Percentiles rank a stretch among this genome's conserved stretches.
Conservation (phyloP, 805 yeast genomes). For the Barnettozyma vustinii region DNA sequence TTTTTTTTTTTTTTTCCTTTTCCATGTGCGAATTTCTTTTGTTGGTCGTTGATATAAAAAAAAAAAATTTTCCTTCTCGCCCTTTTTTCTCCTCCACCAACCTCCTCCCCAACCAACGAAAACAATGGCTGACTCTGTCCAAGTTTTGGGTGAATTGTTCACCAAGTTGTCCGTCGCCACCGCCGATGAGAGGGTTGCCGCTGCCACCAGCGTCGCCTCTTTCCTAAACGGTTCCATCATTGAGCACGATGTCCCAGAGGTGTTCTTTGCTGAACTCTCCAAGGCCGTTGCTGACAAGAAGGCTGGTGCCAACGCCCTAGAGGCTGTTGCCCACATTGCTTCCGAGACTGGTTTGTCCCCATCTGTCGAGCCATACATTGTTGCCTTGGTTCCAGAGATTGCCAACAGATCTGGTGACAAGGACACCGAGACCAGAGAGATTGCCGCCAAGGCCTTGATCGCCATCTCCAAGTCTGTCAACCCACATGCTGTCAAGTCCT, state of each 20-base stretch:
- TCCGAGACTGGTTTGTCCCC: conserved; percentile 73
- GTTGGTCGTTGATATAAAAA: conserved; percentile 11
- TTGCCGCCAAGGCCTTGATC: conserved; percentile 70
- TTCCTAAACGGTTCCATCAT: conserved; percentile 95
- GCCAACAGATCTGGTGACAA: conserved; percentile 87
- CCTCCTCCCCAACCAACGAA: neutral
- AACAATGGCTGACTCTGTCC: conserved; percentile 41
- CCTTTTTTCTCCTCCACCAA: conserved; percentile 3
- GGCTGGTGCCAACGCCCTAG: conserved; percentile 74
- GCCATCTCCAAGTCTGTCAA: conserved; percentile 80
- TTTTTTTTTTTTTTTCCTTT: conserved; percentile 8
- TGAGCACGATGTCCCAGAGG: conserved; percentile 95
- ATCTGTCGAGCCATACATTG: conserved; percentile 93
- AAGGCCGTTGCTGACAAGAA: conserved; percentile 79
- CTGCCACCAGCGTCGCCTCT: conserved; percentile 85
- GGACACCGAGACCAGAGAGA: conserved; percentile 64
- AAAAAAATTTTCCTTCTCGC: conserved; percentile 15
- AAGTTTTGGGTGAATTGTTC: conserved; percentile 92
- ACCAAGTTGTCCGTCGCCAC: conserved; percentile 87
- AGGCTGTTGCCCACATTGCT: conserved; percentile 82
- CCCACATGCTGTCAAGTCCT: conserved; percentile 88
- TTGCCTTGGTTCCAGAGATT: conserved; percentile 66
- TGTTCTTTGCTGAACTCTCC: conserved; percentile 74
- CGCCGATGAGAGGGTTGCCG: conserved; percentile 74
- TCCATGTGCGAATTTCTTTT: conserved; percentile 4